Evolutionary conservation across 495 filamentous ascomycete species (phyloP).

Genomic region (Xylaria venustula): DNA sequence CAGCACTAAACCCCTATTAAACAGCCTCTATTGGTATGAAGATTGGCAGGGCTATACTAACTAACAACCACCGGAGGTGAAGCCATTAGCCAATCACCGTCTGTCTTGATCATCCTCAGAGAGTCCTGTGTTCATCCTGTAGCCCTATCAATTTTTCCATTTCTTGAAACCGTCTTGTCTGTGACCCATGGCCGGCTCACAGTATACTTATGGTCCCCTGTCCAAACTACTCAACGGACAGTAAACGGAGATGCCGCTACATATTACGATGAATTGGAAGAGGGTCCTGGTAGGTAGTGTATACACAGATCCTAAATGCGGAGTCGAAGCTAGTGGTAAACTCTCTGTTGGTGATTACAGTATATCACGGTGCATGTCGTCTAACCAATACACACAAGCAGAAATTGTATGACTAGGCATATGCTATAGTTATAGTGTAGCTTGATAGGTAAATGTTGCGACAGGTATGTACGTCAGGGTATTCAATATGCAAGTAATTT

Average conservation of each 20-base stretch:
- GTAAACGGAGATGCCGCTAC: background rate
- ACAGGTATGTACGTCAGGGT: background rate
- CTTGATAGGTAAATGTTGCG: background rate
- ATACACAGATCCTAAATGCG: background rate
- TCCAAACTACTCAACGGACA: too few relatives aligned
- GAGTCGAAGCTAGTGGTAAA: too few relatives aligned
- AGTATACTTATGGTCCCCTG: background rate
- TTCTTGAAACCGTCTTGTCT: background rate
- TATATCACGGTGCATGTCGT: too few relatives aligned
- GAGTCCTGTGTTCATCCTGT: background rate
- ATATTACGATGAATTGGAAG: background rate
- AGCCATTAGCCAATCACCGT: background rate
- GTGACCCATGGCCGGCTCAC: conserved; percentile 2
- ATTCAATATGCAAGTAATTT: background rate
- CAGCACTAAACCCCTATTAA: too few relatives aligned
- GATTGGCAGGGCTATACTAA: background rate
- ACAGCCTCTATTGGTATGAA: background rate
- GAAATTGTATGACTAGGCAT: too few relatives aligned
- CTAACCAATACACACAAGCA: too few relatives aligned
- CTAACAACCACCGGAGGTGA: background rate
- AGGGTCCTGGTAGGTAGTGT: too few relatives aligned
- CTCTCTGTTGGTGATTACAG: too few relatives aligned
- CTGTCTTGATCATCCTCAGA: background rate
- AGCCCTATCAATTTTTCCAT: background rate
- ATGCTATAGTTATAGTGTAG: too few relatives aligned